Base-by-base conservation (phyloP, 169 alveolate species). In the Neospora caninum region DNA sequence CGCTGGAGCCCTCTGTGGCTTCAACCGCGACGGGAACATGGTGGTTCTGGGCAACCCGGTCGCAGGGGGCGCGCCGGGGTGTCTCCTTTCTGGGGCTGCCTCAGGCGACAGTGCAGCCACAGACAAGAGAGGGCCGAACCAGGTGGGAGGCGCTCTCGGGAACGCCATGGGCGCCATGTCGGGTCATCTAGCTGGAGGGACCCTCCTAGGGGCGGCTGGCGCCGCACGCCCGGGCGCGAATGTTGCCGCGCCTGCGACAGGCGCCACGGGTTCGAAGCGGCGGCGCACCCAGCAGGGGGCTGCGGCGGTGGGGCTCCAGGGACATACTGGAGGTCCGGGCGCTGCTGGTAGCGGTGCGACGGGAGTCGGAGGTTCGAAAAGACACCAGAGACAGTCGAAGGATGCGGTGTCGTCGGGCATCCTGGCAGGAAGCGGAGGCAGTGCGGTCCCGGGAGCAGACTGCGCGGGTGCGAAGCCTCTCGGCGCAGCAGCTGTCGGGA, bases 401-500 rank as follows among this genome's bases (percentile, higher is more conserved):
- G 84, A 73, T 13, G 84, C 84, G n/a, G 41, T n/a, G 39, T 41
- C 4, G 16, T 1, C 42, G 4, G 84, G 84, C 25, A 43, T 41
- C 84, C 18, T n/a, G 31, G 70, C 70, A 73, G 84, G 39, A 22
- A 43, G 42, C 39, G 84, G n/a, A 73, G 84, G 45, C 4, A n/a
- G 16, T 2, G 20, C 84, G 9, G 84, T 4, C 49, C 41, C 84
- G 13, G 42, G 45, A n/a, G 31, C 80, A 27, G 84, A 64, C n/a
- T 16, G 73, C 73, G 73, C n/a, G 73, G 73, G 73, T 1, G 73
- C 34, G 7, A 64, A 64, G n/a, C 34, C 73, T 6, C n/a, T 29
- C 34, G 73, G 73, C 73, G 73, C 91, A 84, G 70, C 91, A 84
- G 70, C 70, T 9, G 80, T 38, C 34, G 88, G 64, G 67, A 36